Base-by-base conservation (phyloP, 1,284 basidiomycete genomes). In the Heterobasidion irregulare region DNA sequence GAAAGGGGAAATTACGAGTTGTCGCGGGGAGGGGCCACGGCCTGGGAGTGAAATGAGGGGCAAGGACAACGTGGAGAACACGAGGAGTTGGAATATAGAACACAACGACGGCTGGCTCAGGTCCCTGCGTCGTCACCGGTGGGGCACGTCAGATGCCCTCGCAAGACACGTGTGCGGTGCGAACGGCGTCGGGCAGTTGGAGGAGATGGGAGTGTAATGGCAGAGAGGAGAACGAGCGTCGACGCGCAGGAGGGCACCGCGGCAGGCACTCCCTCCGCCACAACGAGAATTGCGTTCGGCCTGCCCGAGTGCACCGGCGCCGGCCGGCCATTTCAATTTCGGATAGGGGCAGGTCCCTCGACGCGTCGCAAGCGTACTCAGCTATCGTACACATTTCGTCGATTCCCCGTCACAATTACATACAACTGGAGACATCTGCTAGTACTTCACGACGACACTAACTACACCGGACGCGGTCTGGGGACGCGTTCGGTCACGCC, bases 41-140 rank as follows among this genome's bases (percentile, higher is more conserved):
- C 43, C 12, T 34, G 5, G 34, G 53, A 50, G 8, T 33, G 15
- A 53, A 61, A 57, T 18, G 44, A 35, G 56, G 72, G 68, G 66
- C 75, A 71, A 67, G 72, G 72, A 72, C 77, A 86, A 84, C 85
- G 84, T 87, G 86, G 75, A 74, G 65, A 76, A 81, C 84, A 86
- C 83, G 85, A 84, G 83, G 79, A 54, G 58, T 56, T 57, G 52
- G 55, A 5, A 44, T 16, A 36, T 41, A 56, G 38, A 50, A 45
- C 43, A 46, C 26, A 26, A 5, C 26, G 26, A 47, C 19, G 55
- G 46, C 47, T 4, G 6, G 41, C 50, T 58, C 52, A 53, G 35
- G 51, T 5, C 26, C 26, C 26, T 26, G 26, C 26, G 26, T 5
- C 26, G 26, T 26, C 26, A 26, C 26, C 26, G 26, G 26, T 26